phyloP scores from a whole-genome alignment of 129 eudicot genomes.

The Tagetes patula region DNA sequence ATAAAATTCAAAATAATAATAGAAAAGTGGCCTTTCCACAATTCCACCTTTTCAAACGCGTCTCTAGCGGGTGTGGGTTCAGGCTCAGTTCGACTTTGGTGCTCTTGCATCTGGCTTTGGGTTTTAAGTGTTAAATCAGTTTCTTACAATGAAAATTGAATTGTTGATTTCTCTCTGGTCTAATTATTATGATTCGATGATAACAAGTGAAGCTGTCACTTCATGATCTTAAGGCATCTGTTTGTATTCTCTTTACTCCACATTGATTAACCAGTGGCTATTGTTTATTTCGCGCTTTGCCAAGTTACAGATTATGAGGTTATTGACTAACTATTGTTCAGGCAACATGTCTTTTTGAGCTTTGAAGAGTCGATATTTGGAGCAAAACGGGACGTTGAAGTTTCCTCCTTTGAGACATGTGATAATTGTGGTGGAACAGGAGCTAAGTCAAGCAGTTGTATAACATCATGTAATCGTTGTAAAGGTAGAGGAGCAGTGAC shows the following conservation, averaged over 20 bases:
- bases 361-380: constrained; percentile 95
- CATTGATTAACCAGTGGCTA: background rate
- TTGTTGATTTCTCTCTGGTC: background rate
- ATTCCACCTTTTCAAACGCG: too few relatives aligned
- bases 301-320: constrained; percentile 14
- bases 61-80: too few relatives aligned
- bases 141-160: background rate
- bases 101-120: too few relatives aligned
- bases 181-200: background rate
- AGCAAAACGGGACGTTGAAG: constrained; percentile 54
- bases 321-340: constrained; percentile 28
- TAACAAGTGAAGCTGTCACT: background rate
- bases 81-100: too few relatives aligned
- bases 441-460: constrained; percentile 57
- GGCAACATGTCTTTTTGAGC: constrained; percentile 68
- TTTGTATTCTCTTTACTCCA: background rate
- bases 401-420: constrained; percentile 68
- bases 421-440: constrained; percentile 84
- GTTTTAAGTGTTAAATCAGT: too few relatives aligned
- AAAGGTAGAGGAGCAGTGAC: constrained; percentile 75
- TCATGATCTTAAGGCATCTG: constrained; percentile 7
- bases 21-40: too few relatives aligned
- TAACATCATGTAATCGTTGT: constrained; percentile 60
- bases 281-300: constrained; percentile 6
- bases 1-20: too few relatives aligned